These are phyloP conservation scores for Metarhizium humberi DNA, from an alignment of 2,329 filamentous ascomycete species.

Conservation along the genomic window DNA sequence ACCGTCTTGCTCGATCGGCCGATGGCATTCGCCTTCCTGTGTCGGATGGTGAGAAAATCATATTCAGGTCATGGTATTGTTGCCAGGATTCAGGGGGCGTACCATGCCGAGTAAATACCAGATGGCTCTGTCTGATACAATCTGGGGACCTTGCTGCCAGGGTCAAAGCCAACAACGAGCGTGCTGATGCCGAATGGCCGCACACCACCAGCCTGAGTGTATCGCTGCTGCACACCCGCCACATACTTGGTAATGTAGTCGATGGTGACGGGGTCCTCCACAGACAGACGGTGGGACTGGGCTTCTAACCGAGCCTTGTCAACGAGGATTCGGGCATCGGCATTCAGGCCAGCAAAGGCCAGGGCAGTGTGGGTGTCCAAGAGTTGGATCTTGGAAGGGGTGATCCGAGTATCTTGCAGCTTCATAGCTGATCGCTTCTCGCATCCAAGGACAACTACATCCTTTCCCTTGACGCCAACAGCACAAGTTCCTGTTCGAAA, in stretches of 20 bases:
- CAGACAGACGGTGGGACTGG: slow-evolving; percentile 91
- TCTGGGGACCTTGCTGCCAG: slow-evolving; percentile 76
- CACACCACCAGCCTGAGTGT: slow-evolving; percentile 97
- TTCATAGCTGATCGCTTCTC: slow-evolving; percentile 99
- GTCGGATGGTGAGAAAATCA: slow-evolving; percentile 5
- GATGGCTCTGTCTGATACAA: slow-evolving; percentile 99
- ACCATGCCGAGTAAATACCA: slow-evolving; percentile 99
- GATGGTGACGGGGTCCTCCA: slow-evolving; percentile 94
- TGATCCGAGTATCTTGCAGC: slow-evolving; percentile 97
- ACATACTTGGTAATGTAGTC: slow-evolving; percentile 99
- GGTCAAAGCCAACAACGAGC: slow-evolving; percentile 96
- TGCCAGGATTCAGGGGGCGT: slow-evolving; percentile 12
- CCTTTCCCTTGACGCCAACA: slow-evolving; percentile 89
- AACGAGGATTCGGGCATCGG: slow-evolving; percentile 93
- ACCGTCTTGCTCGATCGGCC: slow-evolving; percentile 98
- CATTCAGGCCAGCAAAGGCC: slow-evolving; percentile 93
- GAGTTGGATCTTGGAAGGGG: slow-evolving; percentile 94
- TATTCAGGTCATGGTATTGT: not conserved
- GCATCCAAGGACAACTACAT: slow-evolving; percentile 93
- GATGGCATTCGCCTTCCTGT: slow-evolving; percentile 98
- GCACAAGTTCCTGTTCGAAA: slow-evolving; percentile 73
- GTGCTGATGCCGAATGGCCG: slow-evolving; percentile 98
- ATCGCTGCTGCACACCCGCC: slow-evolving; percentile 94
- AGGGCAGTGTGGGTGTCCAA: slow-evolving; percentile 95
- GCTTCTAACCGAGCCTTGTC: slow-evolving; percentile 97